phyloP scores from a whole-genome alignment of 176 grass and related monocot genomes.

The Thalia dealbata region DNA sequence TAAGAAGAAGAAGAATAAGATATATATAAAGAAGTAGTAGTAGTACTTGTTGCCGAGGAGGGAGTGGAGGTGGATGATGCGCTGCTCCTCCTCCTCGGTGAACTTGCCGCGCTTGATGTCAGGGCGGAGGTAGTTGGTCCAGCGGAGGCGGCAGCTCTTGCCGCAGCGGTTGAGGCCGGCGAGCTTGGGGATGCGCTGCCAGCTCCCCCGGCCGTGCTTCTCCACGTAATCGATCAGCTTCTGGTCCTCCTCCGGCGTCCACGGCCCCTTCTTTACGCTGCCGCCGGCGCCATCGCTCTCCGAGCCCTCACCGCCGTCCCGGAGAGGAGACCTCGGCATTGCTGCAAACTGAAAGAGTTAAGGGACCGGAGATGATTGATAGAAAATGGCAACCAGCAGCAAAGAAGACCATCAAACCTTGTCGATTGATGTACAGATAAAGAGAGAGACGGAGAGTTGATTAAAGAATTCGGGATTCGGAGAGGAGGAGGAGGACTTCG shows the following conservation, averaged over 20 bases:
- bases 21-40: no score
- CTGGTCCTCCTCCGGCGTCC: constrained; percentile 17
- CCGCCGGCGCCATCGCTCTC: not conserved
- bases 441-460: no score
- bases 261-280: constrained; percentile 3
- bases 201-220: constrained; percentile 7
- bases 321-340: not conserved
- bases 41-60: constrained; percentile 60
- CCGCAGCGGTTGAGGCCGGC: constrained; percentile 49
- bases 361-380: no score
- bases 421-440: no score
- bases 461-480: no score
- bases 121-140: constrained; percentile 86
- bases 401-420: no score
- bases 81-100: constrained; percentile 49
- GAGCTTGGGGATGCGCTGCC: constrained; percentile 7
- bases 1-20: not conserved
- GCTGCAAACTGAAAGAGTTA: not conserved
- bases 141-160: constrained; percentile 89
- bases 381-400: no score
- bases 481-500: no score
- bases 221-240: constrained; percentile 3
- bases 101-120: constrained; percentile 79
- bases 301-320: not conserved
- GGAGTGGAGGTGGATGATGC: constrained; percentile 59